Evolutionary conservation across 768 basidiomycete genomes (phyloP).

Genomic region (Megacollybia marginata): DNA sequence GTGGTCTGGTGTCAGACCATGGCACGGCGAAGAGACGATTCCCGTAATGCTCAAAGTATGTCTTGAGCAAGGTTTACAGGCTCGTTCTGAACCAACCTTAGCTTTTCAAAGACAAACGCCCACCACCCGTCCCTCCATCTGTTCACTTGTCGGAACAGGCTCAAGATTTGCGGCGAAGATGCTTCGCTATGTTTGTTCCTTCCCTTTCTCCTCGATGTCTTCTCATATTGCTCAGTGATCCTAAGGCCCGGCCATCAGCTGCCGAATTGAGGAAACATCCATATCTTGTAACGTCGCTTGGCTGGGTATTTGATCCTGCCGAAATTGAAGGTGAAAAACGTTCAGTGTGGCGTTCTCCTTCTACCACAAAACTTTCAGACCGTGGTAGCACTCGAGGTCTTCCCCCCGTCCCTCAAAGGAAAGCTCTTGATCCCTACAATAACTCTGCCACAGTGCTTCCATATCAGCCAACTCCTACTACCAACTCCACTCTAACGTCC

Average conservation of each 20-base stretch:
- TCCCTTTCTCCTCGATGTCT: not conserved
- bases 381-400: not conserved
- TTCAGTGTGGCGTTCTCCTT: not conserved
- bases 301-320: constrained; percentile 12
- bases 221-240: constrained; percentile 39
- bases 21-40: constrained; percentile 67
- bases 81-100: constrained; percentile 16
- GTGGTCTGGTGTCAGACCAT: constrained; percentile 90
- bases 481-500: not conserved
- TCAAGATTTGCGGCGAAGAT: constrained; percentile 65
- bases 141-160: constrained; percentile 55
- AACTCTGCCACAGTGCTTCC: not conserved
- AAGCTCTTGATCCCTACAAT: not conserved
- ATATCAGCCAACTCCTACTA: not conserved
- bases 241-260: constrained; percentile 62
- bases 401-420: constrained; percentile 3
- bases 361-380: not conserved
- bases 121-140: constrained; percentile 73
- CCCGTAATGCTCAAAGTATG: constrained; percentile 76
- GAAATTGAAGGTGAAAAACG: constrained; percentile 10
- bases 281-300: constrained; percentile 9
- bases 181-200: constrained; percentile 58
- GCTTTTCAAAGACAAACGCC: constrained; percentile 58
- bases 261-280: constrained; percentile 45
- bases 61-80: not conserved